Base-by-base conservation (phyloP, 441 rosid genomes). In the Populus tomentosa region DNA sequence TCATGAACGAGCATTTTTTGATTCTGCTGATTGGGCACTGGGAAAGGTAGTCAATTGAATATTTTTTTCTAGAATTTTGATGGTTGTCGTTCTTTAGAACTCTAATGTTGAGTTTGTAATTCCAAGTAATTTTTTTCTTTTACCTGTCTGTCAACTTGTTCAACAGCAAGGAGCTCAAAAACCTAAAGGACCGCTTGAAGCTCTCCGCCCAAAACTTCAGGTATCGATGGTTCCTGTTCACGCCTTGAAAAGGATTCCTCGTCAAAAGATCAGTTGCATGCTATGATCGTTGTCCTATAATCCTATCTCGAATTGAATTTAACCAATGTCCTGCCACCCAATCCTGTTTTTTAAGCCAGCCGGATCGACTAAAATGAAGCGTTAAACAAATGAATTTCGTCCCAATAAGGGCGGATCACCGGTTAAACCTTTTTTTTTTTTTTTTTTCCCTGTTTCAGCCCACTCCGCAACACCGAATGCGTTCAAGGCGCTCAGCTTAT, bases 1-100 rank as follows among this genome's bases (percentile, higher is more conserved):
- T 84, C 97, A 92, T 75, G 99, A 95, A 76, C 93, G 95, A 71
- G 99, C 99, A 26, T 95, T 88, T 81, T 95, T 95, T 84, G 97
- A 94, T 83, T 95, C 99, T 76, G 99, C 99, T 75, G 99, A 94
- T 78, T 96, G 99, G 99, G 99, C 99, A 26, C 85, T 95, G 78
- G 98, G 97, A 84, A 94, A 97, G 98, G 91, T 86, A 33, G 78
- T 65, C 38, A 18, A 11, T 61, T 18, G 13, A 7, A 9, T 20
- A 18, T 70, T 40, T 13, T 40, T 28, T 7, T 24, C 30, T 66
- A 33, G 13, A 61, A 30, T 23, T 56, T 36, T 16, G 59, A 30
- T 71, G 59, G 20, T 18, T 46, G 5, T 32, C 4, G 33, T 50
- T 14, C 20, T 11, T 21, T 13, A 38, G 21, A 2, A 18, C 40